Evolutionary conservation across 192 early-diverging fungal genomes (phyloP).

Genomic region (Coemansia guatemalensis): DNA sequence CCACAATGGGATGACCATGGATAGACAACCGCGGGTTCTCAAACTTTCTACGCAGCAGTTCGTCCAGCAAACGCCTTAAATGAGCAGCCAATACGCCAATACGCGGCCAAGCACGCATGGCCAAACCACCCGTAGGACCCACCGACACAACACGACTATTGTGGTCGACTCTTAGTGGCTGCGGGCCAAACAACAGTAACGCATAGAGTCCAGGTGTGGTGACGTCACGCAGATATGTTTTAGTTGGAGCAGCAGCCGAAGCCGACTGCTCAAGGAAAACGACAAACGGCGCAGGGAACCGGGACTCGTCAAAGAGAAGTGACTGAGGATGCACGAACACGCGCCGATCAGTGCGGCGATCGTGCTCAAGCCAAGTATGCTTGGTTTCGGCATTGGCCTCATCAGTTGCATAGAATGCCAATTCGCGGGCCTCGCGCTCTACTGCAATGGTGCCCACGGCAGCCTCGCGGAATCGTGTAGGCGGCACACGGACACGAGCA

Average conservation of each 20-base stretch:
- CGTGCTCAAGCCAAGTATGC: slow-evolving; percentile 16
- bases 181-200: slow-evolving; percentile 80
- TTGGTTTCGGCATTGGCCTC: background rate
- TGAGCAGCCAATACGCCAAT: slow-evolving; percentile 75
- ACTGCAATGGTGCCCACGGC: slow-evolving; percentile 69
- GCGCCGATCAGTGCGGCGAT: slow-evolving; percentile 56
- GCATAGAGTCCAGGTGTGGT: slow-evolving; percentile 66
- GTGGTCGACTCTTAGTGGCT: slow-evolving; percentile 66
- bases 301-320: slow-evolving; percentile 60
- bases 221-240: slow-evolving; percentile 58
- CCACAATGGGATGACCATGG: slow-evolving; percentile 40
- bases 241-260: slow-evolving; percentile 3
- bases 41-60: slow-evolving; percentile 70
- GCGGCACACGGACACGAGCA: slow-evolving; percentile 68
- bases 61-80: slow-evolving; percentile 69
- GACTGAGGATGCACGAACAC: slow-evolving; percentile 89
- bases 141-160: slow-evolving; percentile 62
- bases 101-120: slow-evolving; percentile 71
- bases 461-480: slow-evolving; percentile 70
- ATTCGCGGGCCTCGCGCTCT: slow-evolving; percentile 69
- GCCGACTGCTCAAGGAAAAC: slow-evolving; percentile 65
- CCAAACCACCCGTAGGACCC: slow-evolving; percentile 58
- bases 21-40: slow-evolving; percentile 60
- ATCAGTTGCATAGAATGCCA: slow-evolving; percentile 69
- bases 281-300: slow-evolving; percentile 65